phyloP scores from a whole-genome alignment of 2,329 filamentous ascomycete genomes.

The Rhynchosporium agropyri region DNA sequence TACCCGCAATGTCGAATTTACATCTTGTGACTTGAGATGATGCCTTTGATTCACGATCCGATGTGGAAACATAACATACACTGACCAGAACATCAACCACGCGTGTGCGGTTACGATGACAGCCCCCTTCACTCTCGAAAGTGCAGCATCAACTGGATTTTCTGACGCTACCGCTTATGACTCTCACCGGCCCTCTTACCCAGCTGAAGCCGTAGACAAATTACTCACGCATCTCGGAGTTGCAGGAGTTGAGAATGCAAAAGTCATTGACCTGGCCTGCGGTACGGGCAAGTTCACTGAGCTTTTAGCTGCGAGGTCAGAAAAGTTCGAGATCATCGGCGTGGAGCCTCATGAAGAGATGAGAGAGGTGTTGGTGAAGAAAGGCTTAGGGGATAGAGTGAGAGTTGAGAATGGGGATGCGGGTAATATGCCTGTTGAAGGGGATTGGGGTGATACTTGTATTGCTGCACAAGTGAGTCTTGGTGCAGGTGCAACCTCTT shows the following conservation, averaged over 20 bases:
- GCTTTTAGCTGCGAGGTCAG: conserved; percentile 58
- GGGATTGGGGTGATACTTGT: conserved; percentile 65
- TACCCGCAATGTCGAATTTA: conserved; percentile 1
- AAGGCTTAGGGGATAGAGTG: conserved; percentile 51
- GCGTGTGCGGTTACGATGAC: neutral
- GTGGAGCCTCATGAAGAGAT: conserved; percentile 69
- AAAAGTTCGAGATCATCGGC: conserved; percentile 61
- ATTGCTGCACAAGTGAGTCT: conserved; percentile 66
- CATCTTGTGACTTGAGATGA: neutral
- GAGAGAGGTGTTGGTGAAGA: conserved; percentile 61
- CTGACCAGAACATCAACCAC: neutral
- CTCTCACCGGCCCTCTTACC: conserved; percentile 68
- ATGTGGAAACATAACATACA: neutral
- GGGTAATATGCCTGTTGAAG: conserved; percentile 55
- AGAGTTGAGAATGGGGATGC: conserved; percentile 60
- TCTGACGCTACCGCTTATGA: conserved; percentile 67
- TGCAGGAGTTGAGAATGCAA: conserved; percentile 49
- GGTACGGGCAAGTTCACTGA: conserved; percentile 74
- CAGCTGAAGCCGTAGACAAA: conserved; percentile 56
- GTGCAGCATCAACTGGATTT: conserved; percentile 54
- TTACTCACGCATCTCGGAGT: conserved; percentile 61
- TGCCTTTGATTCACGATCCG: neutral
- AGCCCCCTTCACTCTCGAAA: conserved; percentile 29
- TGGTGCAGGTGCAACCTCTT: neutral
- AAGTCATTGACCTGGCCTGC: conserved; percentile 65